A percentile compares a stretch with the other conserved stretches of the same genome.
Evolutionary conservation across 1,284 basidiomycete species (phyloP).

Genomic region (Apiotrichum brassicae): DNA sequence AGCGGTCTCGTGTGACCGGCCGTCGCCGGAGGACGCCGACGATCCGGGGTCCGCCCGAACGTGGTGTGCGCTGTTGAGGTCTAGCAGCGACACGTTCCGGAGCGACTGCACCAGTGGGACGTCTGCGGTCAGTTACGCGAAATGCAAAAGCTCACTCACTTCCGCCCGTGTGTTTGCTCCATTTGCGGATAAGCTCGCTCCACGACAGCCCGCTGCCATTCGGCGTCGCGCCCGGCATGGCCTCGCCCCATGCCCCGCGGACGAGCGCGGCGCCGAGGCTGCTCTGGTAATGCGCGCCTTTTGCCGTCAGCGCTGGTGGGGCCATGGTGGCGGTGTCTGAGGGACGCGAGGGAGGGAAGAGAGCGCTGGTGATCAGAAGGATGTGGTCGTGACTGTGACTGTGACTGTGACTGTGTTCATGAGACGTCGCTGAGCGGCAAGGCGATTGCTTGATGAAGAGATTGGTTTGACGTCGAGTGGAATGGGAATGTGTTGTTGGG

Average conservation of each 20-base stretch:
- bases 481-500: too few relatives aligned
- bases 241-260: slow-evolving; percentile 41
- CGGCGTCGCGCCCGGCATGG: slow-evolving; percentile 57
- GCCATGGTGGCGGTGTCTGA: neutral
- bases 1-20: slow-evolving; percentile 17
- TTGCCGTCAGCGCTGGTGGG: slow-evolving; percentile 17
- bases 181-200: slow-evolving; percentile 76
- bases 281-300: slow-evolving; percentile 40
- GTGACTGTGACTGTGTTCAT: too few relatives aligned
- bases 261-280: slow-evolving; percentile 39
- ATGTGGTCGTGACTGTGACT: too few relatives aligned
- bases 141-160: slow-evolving; percentile 39
- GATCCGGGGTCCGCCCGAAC: slow-evolving; percentile 13
- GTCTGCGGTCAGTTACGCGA: too few relatives aligned
- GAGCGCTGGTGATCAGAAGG: neutral
- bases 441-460: too few relatives aligned
- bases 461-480: too few relatives aligned
- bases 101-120: slow-evolving; percentile 29
- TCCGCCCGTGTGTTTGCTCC: slow-evolving; percentile 71
- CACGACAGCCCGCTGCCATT: slow-evolving; percentile 60
- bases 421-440: too few relatives aligned
- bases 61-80: slow-evolving; percentile 31
- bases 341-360: neutral
- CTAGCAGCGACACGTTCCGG: slow-evolving; percentile 40
- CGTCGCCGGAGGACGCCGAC: slow-evolving; percentile 25